Percentiles rank a stretch among this genome's conserved stretches.
Conservation (phyloP, 164 flowering plant genomes). For the Santalum album region DNA sequence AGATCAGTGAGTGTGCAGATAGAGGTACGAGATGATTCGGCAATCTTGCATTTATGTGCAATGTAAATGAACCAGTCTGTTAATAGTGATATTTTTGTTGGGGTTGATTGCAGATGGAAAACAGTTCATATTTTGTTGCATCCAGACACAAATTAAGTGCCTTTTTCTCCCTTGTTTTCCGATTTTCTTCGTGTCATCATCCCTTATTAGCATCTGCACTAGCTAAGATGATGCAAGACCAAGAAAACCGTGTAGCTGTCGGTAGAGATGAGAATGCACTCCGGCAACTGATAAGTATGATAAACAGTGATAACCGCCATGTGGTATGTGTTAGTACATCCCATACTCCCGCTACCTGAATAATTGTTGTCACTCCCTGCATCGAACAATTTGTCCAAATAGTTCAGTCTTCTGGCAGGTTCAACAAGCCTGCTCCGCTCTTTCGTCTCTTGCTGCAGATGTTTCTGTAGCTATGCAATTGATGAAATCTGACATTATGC, state of each 20-base stretch:
- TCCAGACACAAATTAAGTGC: constrained; percentile 95
- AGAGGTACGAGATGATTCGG: constrained; percentile 49
- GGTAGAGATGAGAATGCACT: constrained; percentile 99
- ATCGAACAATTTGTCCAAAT: background rate
- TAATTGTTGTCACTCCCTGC: too few species aligned
- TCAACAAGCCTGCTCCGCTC: constrained; percentile 90
- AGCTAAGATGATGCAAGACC: constrained; percentile 94
- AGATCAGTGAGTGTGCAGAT: constrained; percentile 80
- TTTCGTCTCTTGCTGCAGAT: constrained; percentile 90
- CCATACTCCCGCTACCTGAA: too few species aligned
- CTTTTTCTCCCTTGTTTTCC: constrained; percentile 95
- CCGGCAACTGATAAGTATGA: constrained; percentile 98
- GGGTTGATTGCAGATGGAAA: constrained; percentile 65
- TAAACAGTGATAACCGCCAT: constrained; percentile 89
- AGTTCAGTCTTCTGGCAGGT: constrained; percentile 71
- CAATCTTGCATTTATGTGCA: background rate
- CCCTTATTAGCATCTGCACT: constrained; percentile 96
- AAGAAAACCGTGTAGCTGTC: constrained; percentile 67
- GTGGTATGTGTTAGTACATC: constrained; percentile 69
- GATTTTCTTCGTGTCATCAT: constrained; percentile 97
- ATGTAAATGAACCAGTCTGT: background rate
- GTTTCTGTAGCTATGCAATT: constrained; percentile 83
- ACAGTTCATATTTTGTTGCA: constrained; percentile 81
- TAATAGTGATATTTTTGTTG: background rate
- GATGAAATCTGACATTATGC: constrained; percentile 94